Base-by-base conservation (phyloP, 257 asterid genomes). In the Verbascum thapsus region DNA sequence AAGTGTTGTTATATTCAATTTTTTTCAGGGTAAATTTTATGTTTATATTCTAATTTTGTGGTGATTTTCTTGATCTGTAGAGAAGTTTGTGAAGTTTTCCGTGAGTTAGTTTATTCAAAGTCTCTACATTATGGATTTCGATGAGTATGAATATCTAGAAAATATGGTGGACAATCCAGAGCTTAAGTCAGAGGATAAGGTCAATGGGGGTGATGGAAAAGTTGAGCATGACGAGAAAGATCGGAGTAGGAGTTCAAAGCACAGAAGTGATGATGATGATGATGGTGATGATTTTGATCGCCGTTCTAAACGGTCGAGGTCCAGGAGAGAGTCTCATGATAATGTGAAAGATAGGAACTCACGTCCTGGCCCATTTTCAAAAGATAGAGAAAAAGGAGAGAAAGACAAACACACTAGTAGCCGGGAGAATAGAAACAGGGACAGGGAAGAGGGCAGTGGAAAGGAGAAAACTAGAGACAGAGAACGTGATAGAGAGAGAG, bases 131-230 rank as follows among this genome's bases (percentile, higher is more conserved):
- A 85, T 82, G 94, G 87, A 82, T 69, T 80, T 78, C 48, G 94
- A 85, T 41, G 87, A 85, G 78, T 68, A 76, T 50, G 85, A 76
- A 30, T 80, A 85, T 66, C 65, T 80, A 65, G 85, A 82, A 59
- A 82, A 69, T 44, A 70, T 70, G 8, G 85, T 74, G 40, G 94
- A 78, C 61, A 82, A 78, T 34, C 85, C 85, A 5, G 83, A 75
- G 23, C 53, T 2, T 43, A 71, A 72, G 74, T 38, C 23, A 35
- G 76, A 79, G 67, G 80, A 72, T 47, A 77, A 77, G 67, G 55
- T 53, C 13, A 80, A 74, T 58, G 85, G 78, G 22, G 72, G 64
- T 49, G 79, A 72, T 57, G 72, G 51, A 20, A 48, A 7, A 22
- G 67, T 15, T 18, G 83, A 72, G 43, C 32, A 68, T 22, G 69